Evolutionary conservation across 1,139 yeast species (phyloP), one percentile per base, ranked within the genome.

Genomic region (Geotrichum restrictum): DNA sequence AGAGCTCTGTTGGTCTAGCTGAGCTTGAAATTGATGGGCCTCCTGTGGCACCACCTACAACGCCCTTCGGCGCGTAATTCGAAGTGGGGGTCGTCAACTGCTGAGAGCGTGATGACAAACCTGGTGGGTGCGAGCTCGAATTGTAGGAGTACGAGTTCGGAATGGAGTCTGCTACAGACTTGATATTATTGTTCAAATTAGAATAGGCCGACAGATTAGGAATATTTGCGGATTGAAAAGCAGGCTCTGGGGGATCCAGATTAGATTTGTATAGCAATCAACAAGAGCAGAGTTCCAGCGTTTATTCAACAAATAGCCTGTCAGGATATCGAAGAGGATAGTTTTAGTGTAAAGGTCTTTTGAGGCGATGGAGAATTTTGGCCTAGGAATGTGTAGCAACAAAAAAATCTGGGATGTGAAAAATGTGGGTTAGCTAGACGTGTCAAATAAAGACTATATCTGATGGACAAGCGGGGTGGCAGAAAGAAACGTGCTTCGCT

Each of bases 1-100:
- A 68, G 54, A 75, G 62, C 60, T 75, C 77, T 3, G 49, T 44
- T 36, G 50, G 36, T 46, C 42, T 51, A 45, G 24, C 31, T 16
- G 38, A 44, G 19, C 19, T 21, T 14, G 16, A 19, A n/a, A 13
- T 47, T 36, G 47, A 34, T 48, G 49, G 45, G 44, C 46, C 45
- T 43, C 19, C 22, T 18, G 31, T 36, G 47, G 33, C 41, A 32
- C 42, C 49, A 39, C 51, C 54, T 34, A 41, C 54, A 11, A 47
- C 51, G 49, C 51, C 51, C 54, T 38, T 40, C 37, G 54, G 51
- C 54, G 50, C 38, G 49, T 27, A 29, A 44, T 37, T 10, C 27
- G 41, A 36, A 34, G 18, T 36, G 37, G 52, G 43, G 32, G 37
- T 18, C 21, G 48, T 22, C 52, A 49, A 49, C 48, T 19, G 51